Conservation (phyloP, 768 basidiomycete species). For the Lepiota subincarnata region DNA sequence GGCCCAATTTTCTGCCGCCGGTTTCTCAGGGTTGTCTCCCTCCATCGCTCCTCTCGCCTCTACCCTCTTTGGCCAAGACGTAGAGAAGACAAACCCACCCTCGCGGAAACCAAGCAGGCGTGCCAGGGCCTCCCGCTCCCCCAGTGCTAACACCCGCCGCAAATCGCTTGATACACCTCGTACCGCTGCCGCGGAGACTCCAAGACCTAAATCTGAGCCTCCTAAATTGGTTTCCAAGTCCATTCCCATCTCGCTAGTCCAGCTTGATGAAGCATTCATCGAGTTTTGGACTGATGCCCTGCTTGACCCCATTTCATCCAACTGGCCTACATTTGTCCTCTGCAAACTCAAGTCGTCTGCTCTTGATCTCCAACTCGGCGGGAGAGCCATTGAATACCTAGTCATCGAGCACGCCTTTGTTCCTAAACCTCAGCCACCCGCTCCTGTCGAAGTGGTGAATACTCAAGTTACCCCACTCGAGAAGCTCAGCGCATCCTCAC, state of each 20-base stretch:
- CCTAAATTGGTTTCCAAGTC: conserved; percentile 34
- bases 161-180: conserved; percentile 22
- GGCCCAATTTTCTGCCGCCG: conserved; percentile 63
- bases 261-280: conserved; percentile 76
- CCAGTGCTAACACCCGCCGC: conserved; percentile 12
- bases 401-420: conserved; percentile 62
- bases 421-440: conserved; percentile 29
- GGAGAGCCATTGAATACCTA: conserved; percentile 55
- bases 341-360: conserved; percentile 55
- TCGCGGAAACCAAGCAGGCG: conserved; percentile 23
- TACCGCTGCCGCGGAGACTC: not conserved
- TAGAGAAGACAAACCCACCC: conserved; percentile 39
- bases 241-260: conserved; percentile 42
- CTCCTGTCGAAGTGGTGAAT: conserved; percentile 12
- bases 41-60: conserved; percentile 44
- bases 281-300: conserved; percentile 81
- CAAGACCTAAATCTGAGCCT: not conserved
- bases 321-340: conserved; percentile 68
- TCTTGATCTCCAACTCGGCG: conserved; percentile 21
- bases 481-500: conserved; percentile 27
- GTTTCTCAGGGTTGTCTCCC: conserved; percentile 47
- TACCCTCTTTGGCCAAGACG: conserved; percentile 55
- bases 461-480: conserved; percentile 4
- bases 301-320: conserved; percentile 58
- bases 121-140: conserved; percentile 11